Conservation (phyloP, 768 basidiomycete genomes). For the Boletellus ananas region DNA sequence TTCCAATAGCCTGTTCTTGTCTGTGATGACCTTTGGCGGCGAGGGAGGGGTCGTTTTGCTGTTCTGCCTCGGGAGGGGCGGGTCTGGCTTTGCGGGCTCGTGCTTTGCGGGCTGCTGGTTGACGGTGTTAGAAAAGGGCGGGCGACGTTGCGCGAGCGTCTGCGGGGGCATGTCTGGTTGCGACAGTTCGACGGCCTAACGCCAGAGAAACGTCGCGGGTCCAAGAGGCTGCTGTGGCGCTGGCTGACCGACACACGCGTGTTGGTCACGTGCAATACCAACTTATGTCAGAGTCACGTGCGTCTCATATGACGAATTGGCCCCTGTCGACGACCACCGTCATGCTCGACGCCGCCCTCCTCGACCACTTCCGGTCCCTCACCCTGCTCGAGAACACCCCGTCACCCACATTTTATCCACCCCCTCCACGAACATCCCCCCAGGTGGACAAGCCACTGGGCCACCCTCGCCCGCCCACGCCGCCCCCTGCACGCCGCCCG, state of each 20-base stretch:
- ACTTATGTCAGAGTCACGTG: slow-evolving; percentile 24
- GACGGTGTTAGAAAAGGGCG: slow-evolving; percentile 42
- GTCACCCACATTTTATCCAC: too few species aligned
- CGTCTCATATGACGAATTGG: slow-evolving; percentile 9
- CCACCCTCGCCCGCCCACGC: neutral
- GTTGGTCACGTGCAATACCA: slow-evolving; percentile 31
- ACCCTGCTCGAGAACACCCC: neutral
- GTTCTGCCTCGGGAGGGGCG: slow-evolving; percentile 78
- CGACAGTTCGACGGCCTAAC: slow-evolving; percentile 46
- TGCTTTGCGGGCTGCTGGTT: slow-evolving; percentile 35
- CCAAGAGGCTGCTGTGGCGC: slow-evolving; percentile 6
- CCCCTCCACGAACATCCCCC: neutral
- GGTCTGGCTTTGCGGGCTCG: slow-evolving; percentile 44
- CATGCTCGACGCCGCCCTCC: neutral
- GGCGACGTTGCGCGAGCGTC: slow-evolving; percentile 33
- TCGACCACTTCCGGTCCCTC: neutral
- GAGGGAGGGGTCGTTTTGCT: slow-evolving; percentile 78
- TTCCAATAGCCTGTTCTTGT: slow-evolving; percentile 52
- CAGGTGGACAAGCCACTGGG: too few species aligned
- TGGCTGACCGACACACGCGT: slow-evolving; percentile 19
- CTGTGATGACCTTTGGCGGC: slow-evolving; percentile 71
- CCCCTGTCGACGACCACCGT: slow-evolving; percentile 18
- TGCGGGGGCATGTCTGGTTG: slow-evolving; percentile 28
- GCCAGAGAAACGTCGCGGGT: slow-evolving; percentile 33
- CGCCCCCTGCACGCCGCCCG: neutral